These are phyloP conservation scores for Ramalina intermedia DNA, from an alignment of 495 filamentous ascomycete genomes.

Conservation along the genomic window DNA sequence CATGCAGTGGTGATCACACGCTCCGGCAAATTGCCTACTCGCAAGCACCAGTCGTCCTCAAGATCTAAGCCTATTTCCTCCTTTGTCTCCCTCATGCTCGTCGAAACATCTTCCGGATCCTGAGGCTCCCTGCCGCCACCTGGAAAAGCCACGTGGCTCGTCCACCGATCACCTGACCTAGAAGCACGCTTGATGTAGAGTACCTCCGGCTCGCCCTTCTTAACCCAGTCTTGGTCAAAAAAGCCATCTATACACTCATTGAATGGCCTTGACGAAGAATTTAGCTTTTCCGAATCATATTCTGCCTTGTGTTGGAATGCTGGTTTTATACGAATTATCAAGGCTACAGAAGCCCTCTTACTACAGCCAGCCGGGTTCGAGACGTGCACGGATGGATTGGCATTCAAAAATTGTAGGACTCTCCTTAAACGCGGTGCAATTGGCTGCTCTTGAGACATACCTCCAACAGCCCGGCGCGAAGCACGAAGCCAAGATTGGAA, in stretches of 20 bases:
- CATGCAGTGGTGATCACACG: constrained; percentile 57
- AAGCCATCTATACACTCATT: constrained; percentile 39
- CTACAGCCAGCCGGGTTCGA: constrained; percentile 45
- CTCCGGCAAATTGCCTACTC: constrained; percentile 56
- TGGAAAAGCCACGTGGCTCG: constrained; percentile 58
- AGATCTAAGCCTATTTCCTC: constrained; percentile 64
- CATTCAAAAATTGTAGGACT: constrained; percentile 26
- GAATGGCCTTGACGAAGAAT: constrained; percentile 19
- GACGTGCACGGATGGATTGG: constrained; percentile 45
- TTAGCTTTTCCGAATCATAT: constrained; percentile 15
- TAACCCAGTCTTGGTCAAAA: constrained; percentile 57
- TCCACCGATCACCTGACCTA: constrained; percentile 61
- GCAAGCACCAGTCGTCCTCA: constrained; percentile 36
- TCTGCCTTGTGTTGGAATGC: constrained; percentile 41
- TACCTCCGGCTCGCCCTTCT: constrained; percentile 58
- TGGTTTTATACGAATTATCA: constrained; percentile 56
- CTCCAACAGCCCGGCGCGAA: too few relatives aligned
- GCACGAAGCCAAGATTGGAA: too few relatives aligned
- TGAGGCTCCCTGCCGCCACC: constrained; percentile 58
- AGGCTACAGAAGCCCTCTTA: constrained; percentile 58
- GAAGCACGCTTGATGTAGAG: constrained; percentile 67
- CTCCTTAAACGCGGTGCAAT: neutral
- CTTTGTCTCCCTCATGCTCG: constrained; percentile 52
- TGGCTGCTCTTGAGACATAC: too few relatives aligned
- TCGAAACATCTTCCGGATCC: constrained; percentile 48